phyloP scores from a whole-genome alignment of 805 yeast genomes.

The Ogataea sp. region DNA sequence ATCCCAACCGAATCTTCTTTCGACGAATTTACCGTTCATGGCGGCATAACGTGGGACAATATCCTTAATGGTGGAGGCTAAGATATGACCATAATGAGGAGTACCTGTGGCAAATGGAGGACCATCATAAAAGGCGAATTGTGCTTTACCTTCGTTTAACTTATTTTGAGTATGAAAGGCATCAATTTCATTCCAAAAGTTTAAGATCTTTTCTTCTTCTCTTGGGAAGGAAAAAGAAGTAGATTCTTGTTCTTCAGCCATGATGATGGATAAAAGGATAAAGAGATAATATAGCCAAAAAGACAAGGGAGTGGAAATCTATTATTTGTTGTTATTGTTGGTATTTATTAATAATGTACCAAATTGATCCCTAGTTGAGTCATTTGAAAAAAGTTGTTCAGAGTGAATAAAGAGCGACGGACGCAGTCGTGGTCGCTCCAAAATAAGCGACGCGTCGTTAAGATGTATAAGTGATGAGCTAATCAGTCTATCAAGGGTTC shows the following conservation, averaged over 20 bases:
- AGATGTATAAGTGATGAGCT: too few relatives aligned
- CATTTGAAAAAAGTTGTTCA: too few relatives aligned
- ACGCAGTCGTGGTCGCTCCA: too few relatives aligned
- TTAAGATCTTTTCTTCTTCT: constrained; percentile 80
- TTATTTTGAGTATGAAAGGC: constrained; percentile 89
- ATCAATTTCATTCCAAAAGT: constrained; percentile 81
- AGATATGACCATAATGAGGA: constrained; percentile 96
- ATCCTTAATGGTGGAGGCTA: constrained; percentile 96
- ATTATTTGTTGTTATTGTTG: too few relatives aligned
- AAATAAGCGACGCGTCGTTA: too few relatives aligned
- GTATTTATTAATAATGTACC: too few relatives aligned
- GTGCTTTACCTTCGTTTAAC: constrained; percentile 76
- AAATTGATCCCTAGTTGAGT: too few relatives aligned
- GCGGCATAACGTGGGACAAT: constrained; percentile 96
- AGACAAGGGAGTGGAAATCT: too few relatives aligned
- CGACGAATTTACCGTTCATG: constrained; percentile 94
- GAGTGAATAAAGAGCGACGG: too few relatives aligned
- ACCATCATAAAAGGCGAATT: constrained; percentile 93
- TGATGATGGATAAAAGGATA: too few relatives aligned
- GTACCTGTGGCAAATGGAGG: constrained; percentile 99
- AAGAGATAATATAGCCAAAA: too few relatives aligned
- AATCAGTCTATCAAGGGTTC: too few relatives aligned
- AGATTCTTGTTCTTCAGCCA: constrained; percentile 22
- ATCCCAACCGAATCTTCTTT: constrained; percentile 99
- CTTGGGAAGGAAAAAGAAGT: constrained; percentile 63